Base-by-base conservation (phyloP, 805 yeast species). In the Clavispora vitiphila region DNA sequence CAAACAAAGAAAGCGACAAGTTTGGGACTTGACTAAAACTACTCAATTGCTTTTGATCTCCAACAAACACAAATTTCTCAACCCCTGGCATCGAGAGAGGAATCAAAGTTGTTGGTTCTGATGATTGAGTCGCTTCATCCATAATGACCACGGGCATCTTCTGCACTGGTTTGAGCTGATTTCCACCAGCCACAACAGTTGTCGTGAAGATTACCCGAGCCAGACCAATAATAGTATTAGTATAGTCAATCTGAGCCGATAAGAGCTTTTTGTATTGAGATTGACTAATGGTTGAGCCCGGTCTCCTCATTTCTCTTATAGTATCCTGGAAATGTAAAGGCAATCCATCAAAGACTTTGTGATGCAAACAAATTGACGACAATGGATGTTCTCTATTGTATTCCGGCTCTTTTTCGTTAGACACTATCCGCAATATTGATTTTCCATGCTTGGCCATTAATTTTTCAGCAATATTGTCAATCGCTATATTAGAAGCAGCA, bases 41-140 rank as follows among this genome's bases (percentile, higher is more conserved):
- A 56, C 85, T 78, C 64, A 83, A 68, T 58, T 83, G 91, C 46
- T 78, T 81, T 51, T 83, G 86, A 60, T 83, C 91, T 47, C 89
- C 90, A 29, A 80, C 89, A 55, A 83, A 78, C 2, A 82, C 77
- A 57, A 83, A 78, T 51, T 77, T 80, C 40, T 76, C 76, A 38
- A 82, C 80, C 12, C 84, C 85, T n/a, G 48, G 47, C 69, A 82
- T 74, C 6, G 86, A 80, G 45, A 83, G 62, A 9, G 90, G 89
- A 42, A 83, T 83, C 48, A 83, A 65, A 0, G 87, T 78, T 1
- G 80, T 69, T 6, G 88, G 84, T 49, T 83, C 91, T 0, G 87
- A 78, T 0, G 89, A 80, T 51, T 83, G 89, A 0, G 89, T 83
- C 4, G 86, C 76, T 62, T 83, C 90, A 64, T 83, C 90, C 84